phyloP scores from a whole-genome alignment of 2,329 filamentous ascomycete genomes.

The Sporothrix euskadiensis region DNA sequence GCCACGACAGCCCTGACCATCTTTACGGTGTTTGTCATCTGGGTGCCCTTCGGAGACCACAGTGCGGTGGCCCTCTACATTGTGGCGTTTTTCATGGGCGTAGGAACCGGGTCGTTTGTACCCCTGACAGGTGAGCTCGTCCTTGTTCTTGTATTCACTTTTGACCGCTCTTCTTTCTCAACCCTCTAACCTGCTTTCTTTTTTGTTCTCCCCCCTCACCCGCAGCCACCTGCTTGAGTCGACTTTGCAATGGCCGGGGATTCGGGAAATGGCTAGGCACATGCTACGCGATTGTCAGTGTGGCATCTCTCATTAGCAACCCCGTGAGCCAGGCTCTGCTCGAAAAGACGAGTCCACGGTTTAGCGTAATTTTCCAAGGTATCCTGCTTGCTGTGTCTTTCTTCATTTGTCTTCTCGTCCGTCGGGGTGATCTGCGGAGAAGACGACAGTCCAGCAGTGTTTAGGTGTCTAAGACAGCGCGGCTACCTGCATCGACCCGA shows the following conservation, averaged over 20 bases:
- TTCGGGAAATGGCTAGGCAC: conserved; percentile 39
- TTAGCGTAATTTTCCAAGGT: conserved; percentile 35
- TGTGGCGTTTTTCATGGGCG: conserved; percentile 37
- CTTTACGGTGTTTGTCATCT: conserved; percentile 33
- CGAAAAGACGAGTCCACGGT: conserved; percentile 29
- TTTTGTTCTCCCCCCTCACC: background rate
- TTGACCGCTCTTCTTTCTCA: background rate
- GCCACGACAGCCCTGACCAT: conserved; percentile 36
- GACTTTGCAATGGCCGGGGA: conserved; percentile 34
- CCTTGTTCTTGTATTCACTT: background rate
- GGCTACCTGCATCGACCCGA: background rate
- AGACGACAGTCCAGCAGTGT: background rate
- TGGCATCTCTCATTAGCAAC: conserved; percentile 36
- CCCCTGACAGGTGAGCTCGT: conserved; percentile 35
- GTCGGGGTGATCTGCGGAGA: background rate
- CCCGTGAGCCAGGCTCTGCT: conserved; percentile 34
- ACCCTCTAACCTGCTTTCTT: background rate
- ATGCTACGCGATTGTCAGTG: conserved; percentile 36
- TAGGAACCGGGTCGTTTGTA: conserved; percentile 39
- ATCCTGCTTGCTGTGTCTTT: conserved; percentile 34
- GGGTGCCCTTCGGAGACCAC: conserved; percentile 37
- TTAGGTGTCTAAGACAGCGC: background rate
- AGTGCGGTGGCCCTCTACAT: conserved; percentile 34
- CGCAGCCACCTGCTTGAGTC: conserved; percentile 36
- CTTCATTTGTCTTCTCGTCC: conserved; percentile 32